These are phyloP conservation scores for Dipteronia dyeriana DNA, from an alignment of 345 rosid species.

Conservation along the genomic window DNA sequence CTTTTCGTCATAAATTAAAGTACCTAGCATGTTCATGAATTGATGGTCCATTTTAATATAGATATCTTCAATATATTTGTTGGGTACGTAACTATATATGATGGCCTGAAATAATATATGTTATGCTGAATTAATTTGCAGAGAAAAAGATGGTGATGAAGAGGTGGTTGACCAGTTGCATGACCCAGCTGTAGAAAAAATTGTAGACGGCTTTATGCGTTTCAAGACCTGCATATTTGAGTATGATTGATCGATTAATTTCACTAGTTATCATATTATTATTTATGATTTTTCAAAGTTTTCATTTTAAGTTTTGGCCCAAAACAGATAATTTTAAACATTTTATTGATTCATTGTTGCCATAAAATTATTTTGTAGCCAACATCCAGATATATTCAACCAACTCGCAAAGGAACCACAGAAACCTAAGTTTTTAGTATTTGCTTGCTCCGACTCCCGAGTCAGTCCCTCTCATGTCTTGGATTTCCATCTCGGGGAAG, in stretches of 20 bases:
- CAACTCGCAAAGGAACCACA: conserved; percentile 18
- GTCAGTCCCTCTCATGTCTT: conserved; percentile 54
- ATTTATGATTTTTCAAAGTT: neutral
- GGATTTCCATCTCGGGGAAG: conserved; percentile 53
- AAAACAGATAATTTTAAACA: neutral
- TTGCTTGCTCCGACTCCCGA: conserved; percentile 57
- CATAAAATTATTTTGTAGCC: conserved; percentile 6
- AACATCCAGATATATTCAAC: neutral
- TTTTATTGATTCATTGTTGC: neutral
- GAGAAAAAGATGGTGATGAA: conserved; percentile 4
- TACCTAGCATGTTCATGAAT: no score
- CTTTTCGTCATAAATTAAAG: no score
- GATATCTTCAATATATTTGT: no score
- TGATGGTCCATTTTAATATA: no score
- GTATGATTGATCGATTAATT: conserved; percentile 10
- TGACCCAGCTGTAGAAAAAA: conserved; percentile 2
- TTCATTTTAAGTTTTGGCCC: neutral
- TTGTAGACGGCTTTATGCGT: conserved; percentile 19
- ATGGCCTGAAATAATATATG: no score
- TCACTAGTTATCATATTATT: neutral
- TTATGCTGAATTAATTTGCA: neutral
- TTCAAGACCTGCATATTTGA: conserved; percentile 22
- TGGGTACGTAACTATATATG: no score
- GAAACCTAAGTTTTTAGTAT: conserved; percentile 30
- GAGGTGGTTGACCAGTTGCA: neutral